phyloP scores from a whole-genome alignment of 1,139 yeast genomes.

The Eremothecium gossypii region DNA sequence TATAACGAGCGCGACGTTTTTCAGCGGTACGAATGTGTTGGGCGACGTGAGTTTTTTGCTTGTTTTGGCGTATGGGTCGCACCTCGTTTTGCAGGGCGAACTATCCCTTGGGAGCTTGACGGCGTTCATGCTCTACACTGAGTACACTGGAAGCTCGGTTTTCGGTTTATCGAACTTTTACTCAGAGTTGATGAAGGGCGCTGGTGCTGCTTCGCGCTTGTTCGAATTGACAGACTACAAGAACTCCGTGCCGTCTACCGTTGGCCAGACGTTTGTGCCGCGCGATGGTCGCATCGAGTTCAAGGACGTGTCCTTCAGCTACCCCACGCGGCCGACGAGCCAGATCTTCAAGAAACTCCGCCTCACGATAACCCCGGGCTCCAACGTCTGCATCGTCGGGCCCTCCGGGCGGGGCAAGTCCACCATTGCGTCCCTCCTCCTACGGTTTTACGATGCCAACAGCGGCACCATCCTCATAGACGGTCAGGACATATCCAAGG shows the following conservation, averaged over 20 bases:
- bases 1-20: constrained; percentile 62
- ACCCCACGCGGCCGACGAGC: constrained; percentile 79
- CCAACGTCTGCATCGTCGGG: constrained; percentile 89
- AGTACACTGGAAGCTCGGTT: constrained; percentile 83
- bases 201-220: constrained; percentile 89
- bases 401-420: constrained; percentile 96
- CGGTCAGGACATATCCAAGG: constrained; percentile 53
- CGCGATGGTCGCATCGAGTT: constrained; percentile 42
- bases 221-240: constrained; percentile 77
- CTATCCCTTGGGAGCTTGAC: constrained; percentile 84
- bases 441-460: constrained; percentile 74
- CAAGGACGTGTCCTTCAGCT: constrained; percentile 58
- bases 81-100: constrained; percentile 59
- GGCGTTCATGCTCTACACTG: constrained; percentile 88
- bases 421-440: constrained; percentile 68
- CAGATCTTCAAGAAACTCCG: constrained; percentile 56
- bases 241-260: constrained; percentile 56
- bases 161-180: constrained; percentile 86
- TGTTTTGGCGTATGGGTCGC: constrained; percentile 71
- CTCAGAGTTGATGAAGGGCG: constrained; percentile 91
- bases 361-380: constrained; percentile 67
- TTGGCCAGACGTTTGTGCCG: constrained; percentile 39
- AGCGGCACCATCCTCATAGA: constrained; percentile 61
- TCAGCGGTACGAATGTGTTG: constrained; percentile 66
- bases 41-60: constrained; percentile 77